Conservation (phyloP, 2,329 filamentous ascomycete species). For the Aspergillus japonicus region DNA sequence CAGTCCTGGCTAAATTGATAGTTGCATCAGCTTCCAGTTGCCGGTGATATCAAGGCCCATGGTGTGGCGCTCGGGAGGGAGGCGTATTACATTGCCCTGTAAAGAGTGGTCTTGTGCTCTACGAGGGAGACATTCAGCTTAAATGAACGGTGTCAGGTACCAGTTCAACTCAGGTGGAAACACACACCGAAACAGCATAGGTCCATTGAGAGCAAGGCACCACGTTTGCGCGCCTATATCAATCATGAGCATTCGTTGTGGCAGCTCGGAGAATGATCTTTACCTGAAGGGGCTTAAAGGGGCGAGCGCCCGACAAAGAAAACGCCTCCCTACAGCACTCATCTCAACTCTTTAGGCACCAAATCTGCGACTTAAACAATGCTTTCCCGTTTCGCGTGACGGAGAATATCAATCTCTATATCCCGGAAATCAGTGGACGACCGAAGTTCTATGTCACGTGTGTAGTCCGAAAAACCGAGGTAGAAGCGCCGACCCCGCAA, state of each 20-base stretch:
- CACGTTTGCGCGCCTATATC: neutral
- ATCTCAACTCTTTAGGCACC: neutral
- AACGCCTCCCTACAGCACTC: neutral
- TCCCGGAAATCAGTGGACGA: neutral
- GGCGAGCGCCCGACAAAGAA: neutral
- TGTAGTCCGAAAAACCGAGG: neutral
- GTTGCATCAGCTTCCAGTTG: neutral
- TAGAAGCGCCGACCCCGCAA: neutral
- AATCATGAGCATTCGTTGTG: neutral
- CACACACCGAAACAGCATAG: neutral
- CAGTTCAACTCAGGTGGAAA: neutral
- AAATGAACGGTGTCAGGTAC: neutral
- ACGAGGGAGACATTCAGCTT: neutral
- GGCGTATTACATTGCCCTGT: neutral
- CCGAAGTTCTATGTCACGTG: neutral
- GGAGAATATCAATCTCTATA: neutral
- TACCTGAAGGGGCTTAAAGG: neutral
- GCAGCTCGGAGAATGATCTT: neutral
- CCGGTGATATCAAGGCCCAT: neutral
- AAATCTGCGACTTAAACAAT: neutral
- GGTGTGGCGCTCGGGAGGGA: neutral
- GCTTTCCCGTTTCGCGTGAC: neutral
- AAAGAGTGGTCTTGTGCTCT: neutral
- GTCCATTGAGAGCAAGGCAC: neutral
- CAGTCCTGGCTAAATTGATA: neutral